Percentiles rank a stretch among this genome's conserved stretches.
Evolutionary conservation across 2,329 filamentous ascomycete species (phyloP).

Genomic region (Talaromyces pinophilus): DNA sequence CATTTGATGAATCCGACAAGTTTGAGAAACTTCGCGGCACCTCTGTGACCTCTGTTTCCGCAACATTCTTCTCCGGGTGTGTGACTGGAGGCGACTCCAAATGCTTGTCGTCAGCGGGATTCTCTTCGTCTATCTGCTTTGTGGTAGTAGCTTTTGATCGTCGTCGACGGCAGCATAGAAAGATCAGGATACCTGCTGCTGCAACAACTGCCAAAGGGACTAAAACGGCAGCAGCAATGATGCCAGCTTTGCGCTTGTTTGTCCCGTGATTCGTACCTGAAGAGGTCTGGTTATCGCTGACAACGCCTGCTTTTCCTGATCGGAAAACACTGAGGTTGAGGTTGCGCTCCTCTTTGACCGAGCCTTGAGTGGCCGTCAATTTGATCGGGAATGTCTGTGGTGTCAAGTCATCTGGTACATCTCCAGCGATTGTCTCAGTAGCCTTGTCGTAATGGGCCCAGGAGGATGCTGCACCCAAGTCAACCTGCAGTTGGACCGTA

Average conservation of each 20-base stretch:
- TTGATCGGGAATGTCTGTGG: conserved; percentile 45
- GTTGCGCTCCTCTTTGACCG: conserved; percentile 43
- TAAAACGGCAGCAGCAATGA: conserved; percentile 41
- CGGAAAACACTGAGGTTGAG: conserved; percentile 46
- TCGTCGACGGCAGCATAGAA: conserved; percentile 38
- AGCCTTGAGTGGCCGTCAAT: conserved; percentile 46
- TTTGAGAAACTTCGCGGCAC: conserved; percentile 26
- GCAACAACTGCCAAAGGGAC: conserved; percentile 37
- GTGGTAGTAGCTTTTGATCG: conserved; percentile 29
- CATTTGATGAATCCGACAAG: conserved; percentile 27
- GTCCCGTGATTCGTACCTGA: conserved; percentile 24
- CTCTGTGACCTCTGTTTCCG: conserved; percentile 23
- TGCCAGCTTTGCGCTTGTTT: conserved; percentile 37
- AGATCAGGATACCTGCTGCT: conserved; percentile 36
- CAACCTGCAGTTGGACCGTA: conserved; percentile 47
- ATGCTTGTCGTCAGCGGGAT: not conserved
- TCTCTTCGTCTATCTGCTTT: conserved; percentile 26
- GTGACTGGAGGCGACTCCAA: not conserved
- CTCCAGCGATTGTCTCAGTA: conserved; percentile 51
- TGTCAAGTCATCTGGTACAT: conserved; percentile 46
- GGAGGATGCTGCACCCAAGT: conserved; percentile 45
- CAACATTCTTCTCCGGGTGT: conserved; percentile 3
- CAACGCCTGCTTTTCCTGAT: conserved; percentile 24
- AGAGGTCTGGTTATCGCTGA: conserved; percentile 28
- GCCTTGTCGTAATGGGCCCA: conserved; percentile 55